Evolutionary conservation across 768 basidiomycete species (phyloP).

Genomic region (Mycena leptocephala): DNA sequence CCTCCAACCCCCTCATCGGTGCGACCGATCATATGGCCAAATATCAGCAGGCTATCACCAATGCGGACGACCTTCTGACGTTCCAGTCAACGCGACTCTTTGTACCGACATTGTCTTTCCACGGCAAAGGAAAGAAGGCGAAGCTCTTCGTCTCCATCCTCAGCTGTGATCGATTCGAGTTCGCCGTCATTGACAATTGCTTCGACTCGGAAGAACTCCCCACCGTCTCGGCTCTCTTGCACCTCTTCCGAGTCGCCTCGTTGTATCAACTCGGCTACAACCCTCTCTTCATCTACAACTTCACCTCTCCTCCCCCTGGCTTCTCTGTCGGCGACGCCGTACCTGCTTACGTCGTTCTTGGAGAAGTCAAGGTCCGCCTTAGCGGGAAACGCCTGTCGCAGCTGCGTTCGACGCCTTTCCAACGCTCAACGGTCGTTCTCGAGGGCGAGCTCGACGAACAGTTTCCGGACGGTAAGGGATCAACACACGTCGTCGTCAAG

Average conservation of each 20-base stretch:
- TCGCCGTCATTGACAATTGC: constrained; percentile 27
- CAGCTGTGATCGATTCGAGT: constrained; percentile 18
- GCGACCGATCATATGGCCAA: constrained; percentile 18
- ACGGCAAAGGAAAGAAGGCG: constrained; percentile 26
- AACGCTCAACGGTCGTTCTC: constrained; percentile 25
- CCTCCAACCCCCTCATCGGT: constrained; percentile 29
- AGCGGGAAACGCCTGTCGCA: constrained; percentile 21
- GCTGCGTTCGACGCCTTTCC: constrained; percentile 23
- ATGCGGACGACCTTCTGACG: constrained; percentile 23
- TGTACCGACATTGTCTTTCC: constrained; percentile 32
- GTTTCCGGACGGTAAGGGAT: constrained; percentile 4
- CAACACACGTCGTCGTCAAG: constrained; percentile 16
- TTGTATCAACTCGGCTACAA: constrained; percentile 30
- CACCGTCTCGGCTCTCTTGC: constrained; percentile 28
- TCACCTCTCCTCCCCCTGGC: constrained; percentile 11
- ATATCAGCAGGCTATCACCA: constrained; percentile 32
- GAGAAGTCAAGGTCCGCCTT: constrained; percentile 12
- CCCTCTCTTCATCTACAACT: constrained; percentile 28
- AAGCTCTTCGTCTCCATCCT: constrained; percentile 30
- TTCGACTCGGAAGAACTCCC: constrained; percentile 9
- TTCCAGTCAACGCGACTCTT: constrained; percentile 30
- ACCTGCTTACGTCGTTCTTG: constrained; percentile 22
- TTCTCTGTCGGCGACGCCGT: constrained; percentile 24
- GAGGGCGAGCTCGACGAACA: constrained; percentile 25
- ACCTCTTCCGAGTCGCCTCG: constrained; percentile 25